Evolutionary conservation across 805 yeast genomes (phyloP).

Genomic region (Saturnispora sanitii): DNA sequence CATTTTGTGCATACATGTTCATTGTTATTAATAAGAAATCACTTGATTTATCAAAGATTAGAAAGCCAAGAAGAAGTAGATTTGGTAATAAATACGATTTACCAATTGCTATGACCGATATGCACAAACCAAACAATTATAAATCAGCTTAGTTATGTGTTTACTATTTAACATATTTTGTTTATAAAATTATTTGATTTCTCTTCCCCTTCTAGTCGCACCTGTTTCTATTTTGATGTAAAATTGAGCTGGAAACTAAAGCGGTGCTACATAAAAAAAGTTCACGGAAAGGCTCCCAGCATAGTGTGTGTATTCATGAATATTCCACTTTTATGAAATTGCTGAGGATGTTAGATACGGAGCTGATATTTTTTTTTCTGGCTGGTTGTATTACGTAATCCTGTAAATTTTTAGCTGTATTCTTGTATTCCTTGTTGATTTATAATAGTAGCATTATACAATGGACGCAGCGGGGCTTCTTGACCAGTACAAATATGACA

Average conservation of each 20-base stretch:
- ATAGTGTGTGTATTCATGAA: constrained; percentile 1
- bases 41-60: constrained; percentile 41
- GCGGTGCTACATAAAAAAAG: constrained; percentile 6
- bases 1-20: constrained; percentile 56
- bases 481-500: constrained; percentile 51
- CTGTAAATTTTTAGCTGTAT: neutral
- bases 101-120: constrained; percentile 22
- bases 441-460: neutral
- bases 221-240: neutral
- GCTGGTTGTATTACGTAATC: neutral
- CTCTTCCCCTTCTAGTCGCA: neutral
- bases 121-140: constrained; percentile 18
- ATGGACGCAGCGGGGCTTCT: constrained; percentile 89
- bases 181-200: neutral
- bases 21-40: constrained; percentile 45
- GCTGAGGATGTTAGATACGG: constrained; percentile 12
- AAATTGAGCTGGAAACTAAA: neutral
- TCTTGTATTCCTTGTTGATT: neutral
- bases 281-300: constrained; percentile 1
- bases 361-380: constrained; percentile 7
- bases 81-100: constrained; percentile 25
- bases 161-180: no score
- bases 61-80: constrained; percentile 28
- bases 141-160: constrained; percentile 14
- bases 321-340: neutral